A percentile compares a stretch with the other conserved stretches of the same genome.
phyloP scores from a whole-genome alignment of 257 asterid species.

The Penstemon eatonii region DNA sequence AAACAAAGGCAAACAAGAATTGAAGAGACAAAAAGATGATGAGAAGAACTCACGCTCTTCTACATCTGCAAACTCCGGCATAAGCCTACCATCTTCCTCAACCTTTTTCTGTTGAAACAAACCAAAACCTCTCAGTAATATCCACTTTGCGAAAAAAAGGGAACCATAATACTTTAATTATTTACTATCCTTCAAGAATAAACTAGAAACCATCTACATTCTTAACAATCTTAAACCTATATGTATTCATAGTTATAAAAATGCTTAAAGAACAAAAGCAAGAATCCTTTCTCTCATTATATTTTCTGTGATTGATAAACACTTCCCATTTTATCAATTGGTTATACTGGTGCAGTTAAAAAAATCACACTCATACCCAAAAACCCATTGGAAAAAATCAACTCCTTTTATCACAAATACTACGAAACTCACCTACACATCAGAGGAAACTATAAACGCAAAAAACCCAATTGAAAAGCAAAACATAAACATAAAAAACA shows the following conservation, averaged over 20 bases:
- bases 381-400: slow-evolving; percentile 7
- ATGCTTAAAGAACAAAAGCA: neutral
- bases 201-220: slow-evolving; percentile 11
- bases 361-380: neutral
- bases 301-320: neutral
- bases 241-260: neutral
- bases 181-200: neutral
- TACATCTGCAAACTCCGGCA: slow-evolving; percentile 83
- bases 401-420: neutral
- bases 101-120: slow-evolving; percentile 59
- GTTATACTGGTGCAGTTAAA: neutral
- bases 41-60: slow-evolving; percentile 68
- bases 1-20: neutral
- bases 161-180: neutral
- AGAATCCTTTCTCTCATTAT: neutral
- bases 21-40: neutral
- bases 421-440: neutral
- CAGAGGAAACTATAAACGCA: neutral
- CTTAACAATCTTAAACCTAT: neutral
- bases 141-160: neutral
- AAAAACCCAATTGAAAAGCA: neutral
- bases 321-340: neutral
- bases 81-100: slow-evolving; percentile 66
- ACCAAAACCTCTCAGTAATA: slow-evolving; percentile 23
- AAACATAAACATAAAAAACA: neutral